Conservation (phyloP, 2,329 filamentous ascomycete species). For the Orbilia oligospora region DNA sequence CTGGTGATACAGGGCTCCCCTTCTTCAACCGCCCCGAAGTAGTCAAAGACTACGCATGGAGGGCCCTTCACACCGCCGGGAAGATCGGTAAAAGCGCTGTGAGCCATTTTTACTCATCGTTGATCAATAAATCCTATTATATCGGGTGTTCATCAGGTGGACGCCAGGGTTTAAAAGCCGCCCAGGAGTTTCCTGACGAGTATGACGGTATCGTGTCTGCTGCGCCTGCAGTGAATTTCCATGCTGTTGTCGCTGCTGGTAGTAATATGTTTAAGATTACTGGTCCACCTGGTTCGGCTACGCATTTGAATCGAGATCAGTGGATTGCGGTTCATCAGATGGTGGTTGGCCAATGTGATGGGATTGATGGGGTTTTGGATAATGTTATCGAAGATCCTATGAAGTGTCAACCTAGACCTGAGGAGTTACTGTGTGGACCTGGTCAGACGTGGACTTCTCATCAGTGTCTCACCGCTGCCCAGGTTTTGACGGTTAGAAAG, state of each 20-base stretch:
- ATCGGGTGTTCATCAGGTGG: conserved; percentile 70
- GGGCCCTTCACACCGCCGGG: conserved; percentile 40
- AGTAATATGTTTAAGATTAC: conserved; percentile 62
- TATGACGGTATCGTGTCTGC: conserved; percentile 70
- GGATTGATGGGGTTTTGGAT: conserved; percentile 70
- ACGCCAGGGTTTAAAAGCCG: conserved; percentile 69
- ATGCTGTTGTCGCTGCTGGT: conserved; percentile 65
- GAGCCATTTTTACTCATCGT: conserved; percentile 33
- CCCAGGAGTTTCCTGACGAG: conserved; percentile 69
- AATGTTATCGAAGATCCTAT: conserved; percentile 68
- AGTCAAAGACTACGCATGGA: conserved; percentile 51
- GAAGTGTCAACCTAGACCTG: conserved; percentile 66
- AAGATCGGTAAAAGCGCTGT: conserved; percentile 30
- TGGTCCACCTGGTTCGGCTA: conserved; percentile 61
- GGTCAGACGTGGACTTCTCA: conserved; percentile 41
- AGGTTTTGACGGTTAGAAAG: conserved; percentile 65
- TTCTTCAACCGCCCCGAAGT: conserved; percentile 55
- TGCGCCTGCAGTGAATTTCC: conserved; percentile 68
- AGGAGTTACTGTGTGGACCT: conserved; percentile 65
- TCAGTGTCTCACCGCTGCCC: conserved; percentile 65
- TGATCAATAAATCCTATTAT: conserved; percentile 68
- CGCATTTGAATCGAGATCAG: conserved; percentile 63
- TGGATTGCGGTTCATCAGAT: conserved; percentile 66
- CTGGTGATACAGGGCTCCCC: conserved; percentile 39
- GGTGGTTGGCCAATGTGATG: conserved; percentile 70